Percentiles rank a stretch among this genome's conserved stretches.
Evolutionary conservation across 257 asterid species (phyloP).

Genomic region (Avicennia marina): DNA sequence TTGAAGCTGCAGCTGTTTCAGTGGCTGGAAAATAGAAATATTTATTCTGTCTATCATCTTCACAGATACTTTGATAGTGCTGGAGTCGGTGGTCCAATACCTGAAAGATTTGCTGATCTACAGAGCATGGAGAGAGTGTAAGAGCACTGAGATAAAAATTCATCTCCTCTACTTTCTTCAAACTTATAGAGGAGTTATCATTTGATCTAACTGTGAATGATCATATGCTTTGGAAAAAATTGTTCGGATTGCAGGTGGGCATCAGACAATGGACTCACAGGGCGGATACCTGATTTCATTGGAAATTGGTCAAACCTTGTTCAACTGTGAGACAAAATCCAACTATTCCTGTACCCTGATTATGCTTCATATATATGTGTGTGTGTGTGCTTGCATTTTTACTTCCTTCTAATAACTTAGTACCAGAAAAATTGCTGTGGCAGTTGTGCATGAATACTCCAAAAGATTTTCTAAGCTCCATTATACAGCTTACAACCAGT

Average conservation of each 20-base stretch:
- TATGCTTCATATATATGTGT: too few species aligned
- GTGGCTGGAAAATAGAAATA: neutral
- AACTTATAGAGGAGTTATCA: too few species aligned
- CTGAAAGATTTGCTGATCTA: conserved; percentile 40
- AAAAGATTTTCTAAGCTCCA: neutral
- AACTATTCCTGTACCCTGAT: too few species aligned
- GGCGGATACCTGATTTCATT: conserved; percentile 68
- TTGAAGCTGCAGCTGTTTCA: neutral
- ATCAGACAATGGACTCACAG: conserved; percentile 56
- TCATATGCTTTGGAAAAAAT: conserved; percentile 5
- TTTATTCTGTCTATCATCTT: conserved; percentile 7
- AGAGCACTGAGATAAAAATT: conserved; percentile 7
- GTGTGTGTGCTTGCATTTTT: neutral
- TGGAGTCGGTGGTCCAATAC: conserved; percentile 55
- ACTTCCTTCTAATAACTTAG: neutral
- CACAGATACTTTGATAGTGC: conserved; percentile 41
- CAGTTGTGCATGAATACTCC: conserved; percentile 1
- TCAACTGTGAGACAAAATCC: conserved; percentile 41
- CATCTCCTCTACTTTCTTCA: neutral
- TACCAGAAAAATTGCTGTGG: neutral
- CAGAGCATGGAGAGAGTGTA: conserved; percentile 33
- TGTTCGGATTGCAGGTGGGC: conserved; percentile 46
- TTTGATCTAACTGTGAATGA: too few species aligned
- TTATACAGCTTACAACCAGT: neutral
- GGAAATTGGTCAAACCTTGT: conserved; percentile 57